Evolutionary conservation across 2,329 filamentous ascomycete species (phyloP), one percentile per base, ranked within the genome.

Genomic region (Penicillium decumbens): DNA sequence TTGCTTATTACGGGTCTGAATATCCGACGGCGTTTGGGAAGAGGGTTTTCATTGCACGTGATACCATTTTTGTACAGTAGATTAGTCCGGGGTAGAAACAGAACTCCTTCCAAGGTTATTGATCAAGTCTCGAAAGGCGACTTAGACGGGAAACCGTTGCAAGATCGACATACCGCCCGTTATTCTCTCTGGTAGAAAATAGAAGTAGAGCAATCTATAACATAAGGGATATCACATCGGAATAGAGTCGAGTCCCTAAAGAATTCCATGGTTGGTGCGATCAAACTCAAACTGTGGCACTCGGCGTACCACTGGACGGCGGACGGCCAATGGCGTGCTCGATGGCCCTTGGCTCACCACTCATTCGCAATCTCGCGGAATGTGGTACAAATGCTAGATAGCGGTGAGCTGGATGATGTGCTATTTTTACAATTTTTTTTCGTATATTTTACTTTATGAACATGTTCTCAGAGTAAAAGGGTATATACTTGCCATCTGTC

Each of bases 11-110:
- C 45, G 37, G 45, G 27, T 52, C 51, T 47, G 43, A 43, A 44
- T 50, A 57, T 56, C 51, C 33, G 44, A 48, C 33, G 56, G 58
- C 56, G 58, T 58, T 58, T 29, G 35, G 42, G 39, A 42, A 29
- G 51, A 49, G 46, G 42, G 40, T 48, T 37, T 28, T 41, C 50
- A 29, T 48, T 50, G 38, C 47, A 57, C 46, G 43, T 54, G 55
- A 58, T 58, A 58, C 55, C 55, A 58, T 30, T 38, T 44, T 51
- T 56, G 47, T 51, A 49, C 35, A 50, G 41, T 53, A 54, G 25
- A 33, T 44, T 43, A 27, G 25, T 12, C 30, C 29, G 38, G 15
- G 33, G 41, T 15, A 9, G 28, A 39, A 41, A 12, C 24, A 29
- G 32, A 39, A 13, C 15, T n/a, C n/a, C n/a, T 18, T 18, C 15